Evolutionary conservation across 2,329 filamentous ascomycete species (phyloP).

Genomic region (Pseudodiploospora longispora): DNA sequence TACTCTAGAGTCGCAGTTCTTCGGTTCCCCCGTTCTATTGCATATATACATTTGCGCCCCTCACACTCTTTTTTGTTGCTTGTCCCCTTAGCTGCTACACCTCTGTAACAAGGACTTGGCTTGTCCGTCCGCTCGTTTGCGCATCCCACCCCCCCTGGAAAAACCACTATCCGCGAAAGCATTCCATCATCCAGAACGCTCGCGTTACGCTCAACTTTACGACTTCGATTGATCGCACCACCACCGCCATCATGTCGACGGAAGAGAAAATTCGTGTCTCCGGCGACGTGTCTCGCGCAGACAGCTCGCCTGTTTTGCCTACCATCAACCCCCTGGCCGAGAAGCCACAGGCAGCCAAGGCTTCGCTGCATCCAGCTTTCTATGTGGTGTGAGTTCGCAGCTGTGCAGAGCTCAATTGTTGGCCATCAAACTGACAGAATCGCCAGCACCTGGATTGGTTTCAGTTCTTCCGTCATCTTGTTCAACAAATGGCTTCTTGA

Average conservation of each 20-base stretch:
- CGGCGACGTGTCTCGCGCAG: constrained; percentile 60
- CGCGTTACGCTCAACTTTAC: constrained; percentile 12
- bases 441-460: constrained; percentile 75
- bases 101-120: constrained; percentile 17
- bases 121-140: constrained; percentile 33
- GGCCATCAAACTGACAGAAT: constrained; percentile 1
- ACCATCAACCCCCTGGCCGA: constrained; percentile 70
- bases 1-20: constrained; percentile 13
- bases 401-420: neutral
- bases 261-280: constrained; percentile 82
- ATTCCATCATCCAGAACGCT: constrained; percentile 24
- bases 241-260: constrained; percentile 23
- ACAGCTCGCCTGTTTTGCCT: constrained; percentile 59
- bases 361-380: constrained; percentile 68
- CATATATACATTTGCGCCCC: constrained; percentile 21
- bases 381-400: constrained; percentile 60
- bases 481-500: constrained; percentile 99
- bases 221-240: neutral
- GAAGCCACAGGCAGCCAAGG: constrained; percentile 59
- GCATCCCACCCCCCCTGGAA: constrained; percentile 15
- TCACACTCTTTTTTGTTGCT: constrained; percentile 15
- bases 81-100: constrained; percentile 3
- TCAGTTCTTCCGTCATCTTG: constrained; percentile 90
- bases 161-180: constrained; percentile 9
- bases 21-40: constrained; percentile 25